Evolutionary conservation across 495 filamentous ascomycete genomes (phyloP), one percentile per base, ranked within the genome.

Genomic region (Tuber microsphaerosporum): DNA sequence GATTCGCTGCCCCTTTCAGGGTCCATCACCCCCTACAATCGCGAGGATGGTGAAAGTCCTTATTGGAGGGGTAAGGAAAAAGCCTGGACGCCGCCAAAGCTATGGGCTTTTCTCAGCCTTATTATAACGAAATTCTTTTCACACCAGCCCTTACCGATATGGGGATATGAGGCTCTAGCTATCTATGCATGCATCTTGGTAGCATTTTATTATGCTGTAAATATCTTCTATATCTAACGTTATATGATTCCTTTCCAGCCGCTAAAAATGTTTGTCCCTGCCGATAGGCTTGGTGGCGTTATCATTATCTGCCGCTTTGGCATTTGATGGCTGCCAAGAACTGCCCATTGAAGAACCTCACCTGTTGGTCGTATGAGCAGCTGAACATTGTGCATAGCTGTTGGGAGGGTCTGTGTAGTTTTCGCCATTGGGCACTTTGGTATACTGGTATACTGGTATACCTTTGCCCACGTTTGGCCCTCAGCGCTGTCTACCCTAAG

Each of bases 281-380:
- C 86, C 72, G 88, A 90, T 79, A 84, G 88, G 69, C 84, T 85
- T 44, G 88, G 87, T 9, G 76, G 87, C 22, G 73, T 89, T 7
- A 89, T 89, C 78, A 82, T 88, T 41, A 87, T 79, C 85, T 91
- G 0, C 88, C 89, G 2, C 83, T 89, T 22, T 83, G 91, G 10
- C 90, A 91, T 82, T 83, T 91, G 37, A 84, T 92, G 2, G 84
- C 87, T 5, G 88, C 89, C 72, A 92, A 91, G 80, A 91, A 89
- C 77, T 88, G 89, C 70, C 89, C 89, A 0, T 76, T 91, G 16
- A 87, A 86, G 42, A 75, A 86, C 1, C 81, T 91, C 20, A 91
- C 89, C 0, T 89, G 89, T 17, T 86, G 86, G 74, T 90, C 89
- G 0, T 91, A 91, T 80, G 89, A 91, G 82, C 85, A 86, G 9